phyloP scores from a whole-genome alignment of 345 rosid genomes.

The Lumnitzera littorea region DNA sequence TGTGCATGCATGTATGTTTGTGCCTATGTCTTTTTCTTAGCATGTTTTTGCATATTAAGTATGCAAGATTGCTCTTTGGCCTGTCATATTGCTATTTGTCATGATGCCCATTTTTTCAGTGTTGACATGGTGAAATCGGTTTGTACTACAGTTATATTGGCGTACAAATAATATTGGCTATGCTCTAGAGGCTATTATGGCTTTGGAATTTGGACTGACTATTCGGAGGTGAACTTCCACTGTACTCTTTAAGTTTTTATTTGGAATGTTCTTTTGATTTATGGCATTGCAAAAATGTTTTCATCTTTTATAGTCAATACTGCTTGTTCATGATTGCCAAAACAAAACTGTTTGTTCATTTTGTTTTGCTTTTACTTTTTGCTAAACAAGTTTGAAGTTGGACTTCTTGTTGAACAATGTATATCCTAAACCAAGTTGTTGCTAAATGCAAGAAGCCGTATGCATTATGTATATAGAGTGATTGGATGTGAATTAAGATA shows the following conservation, averaged over 20 bases:
- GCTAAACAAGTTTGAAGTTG: too few species aligned
- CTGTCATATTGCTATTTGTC: neutral
- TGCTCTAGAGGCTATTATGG: constrained; percentile 80
- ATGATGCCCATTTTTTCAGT: neutral
- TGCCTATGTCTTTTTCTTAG: too few species aligned
- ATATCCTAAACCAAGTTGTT: too few species aligned
- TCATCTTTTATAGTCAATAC: neutral
- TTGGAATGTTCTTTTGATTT: constrained; percentile 1
- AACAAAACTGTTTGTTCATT: too few species aligned
- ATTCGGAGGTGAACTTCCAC: constrained; percentile 52
- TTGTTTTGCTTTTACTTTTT: too few species aligned
- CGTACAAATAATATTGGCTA: constrained; percentile 66
- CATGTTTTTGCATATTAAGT: neutral
- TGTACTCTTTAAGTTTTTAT: constrained; percentile 4
- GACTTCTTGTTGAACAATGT: too few species aligned
- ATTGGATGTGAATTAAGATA: too few species aligned
- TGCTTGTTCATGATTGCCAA: too few species aligned
- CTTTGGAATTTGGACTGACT: constrained; percentile 85
- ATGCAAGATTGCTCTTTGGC: neutral
- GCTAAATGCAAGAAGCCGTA: too few species aligned
- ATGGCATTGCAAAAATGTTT: neutral
- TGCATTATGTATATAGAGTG: too few species aligned
- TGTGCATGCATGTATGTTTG: too few species aligned
- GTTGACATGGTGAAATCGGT: neutral
- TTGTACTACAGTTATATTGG: constrained; percentile 59